Conservation (phyloP, 805 yeast genomes). For the Grigorovia yakushimaensis region DNA sequence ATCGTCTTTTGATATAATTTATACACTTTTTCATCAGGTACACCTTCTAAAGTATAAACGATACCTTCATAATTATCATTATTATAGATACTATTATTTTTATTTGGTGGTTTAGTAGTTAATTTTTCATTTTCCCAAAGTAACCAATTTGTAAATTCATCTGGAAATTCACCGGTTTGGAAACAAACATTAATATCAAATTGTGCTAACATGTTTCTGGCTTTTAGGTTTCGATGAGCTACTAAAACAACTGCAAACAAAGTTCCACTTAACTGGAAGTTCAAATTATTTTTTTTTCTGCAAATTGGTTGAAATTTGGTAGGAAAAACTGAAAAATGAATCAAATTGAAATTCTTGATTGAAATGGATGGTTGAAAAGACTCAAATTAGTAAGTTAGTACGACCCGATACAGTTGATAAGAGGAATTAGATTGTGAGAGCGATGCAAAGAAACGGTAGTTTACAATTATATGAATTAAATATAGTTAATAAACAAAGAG, state of each 20-base stretch:
- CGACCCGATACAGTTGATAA: no score
- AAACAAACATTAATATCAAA: neutral
- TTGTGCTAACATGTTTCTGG: neutral
- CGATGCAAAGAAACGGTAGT: slow-evolving; percentile 12
- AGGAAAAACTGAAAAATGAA: no score
- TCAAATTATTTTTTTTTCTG: no score
- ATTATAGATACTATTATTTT: neutral
- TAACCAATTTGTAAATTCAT: neutral
- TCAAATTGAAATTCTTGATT: no score
- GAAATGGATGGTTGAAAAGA: neutral
- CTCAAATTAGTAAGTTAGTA: no score
- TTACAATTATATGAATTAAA: slow-evolving; percentile 19
- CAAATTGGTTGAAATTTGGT: no score
- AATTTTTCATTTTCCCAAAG: neutral
- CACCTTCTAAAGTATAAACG: slow-evolving; percentile 2
- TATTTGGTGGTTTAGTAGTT: neutral
- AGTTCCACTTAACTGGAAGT: no score
- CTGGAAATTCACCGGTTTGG: neutral
- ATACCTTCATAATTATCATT: neutral
- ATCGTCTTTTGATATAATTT: slow-evolving; percentile 10
- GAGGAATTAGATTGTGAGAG: no score
- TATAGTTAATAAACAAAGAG: slow-evolving; percentile 15
- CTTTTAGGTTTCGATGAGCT: no score
- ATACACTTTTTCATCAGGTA: slow-evolving; percentile 4
- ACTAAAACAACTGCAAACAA: no score